Evolutionary conservation across 192 early-diverging fungal species (phyloP), one percentile per base, ranked within the genome.

Genomic region (Coemansia sp.): DNA sequence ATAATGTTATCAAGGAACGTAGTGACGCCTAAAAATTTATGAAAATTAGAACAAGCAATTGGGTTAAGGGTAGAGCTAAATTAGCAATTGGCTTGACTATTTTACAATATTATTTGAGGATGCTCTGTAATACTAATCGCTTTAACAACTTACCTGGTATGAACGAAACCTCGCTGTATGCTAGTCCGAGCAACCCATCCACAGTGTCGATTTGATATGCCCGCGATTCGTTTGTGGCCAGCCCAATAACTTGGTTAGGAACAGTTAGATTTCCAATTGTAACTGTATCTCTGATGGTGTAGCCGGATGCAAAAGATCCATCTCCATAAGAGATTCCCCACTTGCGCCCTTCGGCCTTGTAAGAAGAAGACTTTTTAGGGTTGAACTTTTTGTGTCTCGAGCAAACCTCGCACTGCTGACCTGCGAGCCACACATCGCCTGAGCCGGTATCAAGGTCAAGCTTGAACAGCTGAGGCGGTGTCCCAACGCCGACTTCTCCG

Each of bases 361-460:
- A 87, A 3, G 89, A 87, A 4, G 68, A 74, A 18, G 87, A 88
- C 65, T 83, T 83, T 52, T 65, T 73, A 6, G 86, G 74, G 43
- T 87, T 78, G 58, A 80, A 90, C 8, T 72, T 76, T 61, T 66
- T 79, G 55, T 89, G 86, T 17, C 59, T 56, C 15, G 39, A 57
- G 63, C 86, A 89, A 15, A 75, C 77, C 5, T 65, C 62, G 28
- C 85, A 81, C 59, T 82, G 73, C 15, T 81, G 80, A 32, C 83
- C 85, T 3, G 87, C 84, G 54, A 90, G 80, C 89, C 89, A 91
- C 3, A 90, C 68, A 71, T 91, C 90, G n/a, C 87, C 86, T 2
- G 88, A 90, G 20, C 90, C 90, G 4, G 90, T 91, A 60, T 91
- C 90, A 38, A 91, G 85, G 62, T 89, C 85, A n/a, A 91, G 75